phyloP scores from a whole-genome alignment of 306 rosid genomes.

The Glycine soja region DNA sequence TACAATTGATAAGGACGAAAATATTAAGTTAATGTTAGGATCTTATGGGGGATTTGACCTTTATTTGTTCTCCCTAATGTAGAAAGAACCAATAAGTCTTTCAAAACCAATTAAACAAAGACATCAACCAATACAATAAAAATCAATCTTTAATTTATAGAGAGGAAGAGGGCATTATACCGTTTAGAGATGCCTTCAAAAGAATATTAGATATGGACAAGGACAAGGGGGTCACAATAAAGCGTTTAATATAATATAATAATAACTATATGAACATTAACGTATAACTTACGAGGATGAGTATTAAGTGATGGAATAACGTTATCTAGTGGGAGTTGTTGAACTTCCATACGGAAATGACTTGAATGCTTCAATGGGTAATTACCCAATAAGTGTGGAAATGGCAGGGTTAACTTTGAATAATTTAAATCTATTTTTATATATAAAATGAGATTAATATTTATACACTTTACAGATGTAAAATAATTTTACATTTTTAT shows the following conservation, averaged over 20 bases:
- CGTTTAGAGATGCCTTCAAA: slow-evolving; percentile 58
- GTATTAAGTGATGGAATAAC: slow-evolving; percentile 22
- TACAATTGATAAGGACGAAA: neutral
- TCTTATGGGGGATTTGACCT: slow-evolving; percentile 1
- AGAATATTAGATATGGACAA: slow-evolving; percentile 64
- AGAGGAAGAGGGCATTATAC: slow-evolving; percentile 54
- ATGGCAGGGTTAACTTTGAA: neutral
- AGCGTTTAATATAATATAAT: slow-evolving; percentile 31
- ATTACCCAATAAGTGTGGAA: neutral
- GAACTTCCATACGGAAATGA: neutral
- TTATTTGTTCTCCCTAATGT: slow-evolving; percentile 12
- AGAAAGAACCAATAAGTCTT: slow-evolving; percentile 44
- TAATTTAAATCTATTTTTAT: neutral
- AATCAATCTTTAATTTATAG: slow-evolving; percentile 5
- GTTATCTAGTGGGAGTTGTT: slow-evolving; percentile 5
- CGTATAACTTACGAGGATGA: slow-evolving; percentile 33
- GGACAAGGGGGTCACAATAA: slow-evolving; percentile 44
- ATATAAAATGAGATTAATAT: too few relatives aligned
- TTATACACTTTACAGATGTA: too few relatives aligned
- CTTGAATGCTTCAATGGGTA: neutral
- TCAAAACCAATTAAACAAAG: neutral
- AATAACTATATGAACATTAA: slow-evolving; percentile 39
- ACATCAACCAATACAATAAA: neutral
- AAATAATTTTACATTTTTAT: too few relatives aligned
- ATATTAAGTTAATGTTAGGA: slow-evolving; percentile 11